Evolutionary conservation across 1,284 basidiomycete species (phyloP).

Genomic region (Leccinum fuscescens): DNA sequence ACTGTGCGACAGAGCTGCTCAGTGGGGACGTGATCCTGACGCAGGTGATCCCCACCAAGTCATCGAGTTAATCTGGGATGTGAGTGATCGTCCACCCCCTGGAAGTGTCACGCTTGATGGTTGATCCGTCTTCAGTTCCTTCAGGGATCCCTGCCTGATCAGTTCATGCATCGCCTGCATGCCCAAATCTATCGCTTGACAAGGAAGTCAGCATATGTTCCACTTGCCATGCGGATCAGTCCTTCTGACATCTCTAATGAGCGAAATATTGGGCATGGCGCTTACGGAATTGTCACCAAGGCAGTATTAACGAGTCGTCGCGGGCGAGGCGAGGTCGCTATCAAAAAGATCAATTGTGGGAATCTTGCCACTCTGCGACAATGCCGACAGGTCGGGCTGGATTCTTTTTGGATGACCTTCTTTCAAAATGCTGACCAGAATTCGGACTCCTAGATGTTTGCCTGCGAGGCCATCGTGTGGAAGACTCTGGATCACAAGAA

Average conservation of each 20-base stretch:
- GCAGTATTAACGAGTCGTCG: conserved; percentile 5
- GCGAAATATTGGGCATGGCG: conserved; percentile 10
- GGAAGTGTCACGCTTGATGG: neutral
- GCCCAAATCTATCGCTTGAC: conserved; percentile 29
- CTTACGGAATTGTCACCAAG: conserved; percentile 4
- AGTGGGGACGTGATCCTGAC: neutral
- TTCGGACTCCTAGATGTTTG: conserved; percentile 20
- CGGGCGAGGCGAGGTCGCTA: conserved; percentile 5
- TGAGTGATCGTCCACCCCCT: conserved; percentile 4
- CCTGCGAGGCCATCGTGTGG: conserved; percentile 34
- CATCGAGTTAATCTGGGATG: conserved; percentile 29
- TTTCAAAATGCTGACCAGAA: conserved; percentile 3
- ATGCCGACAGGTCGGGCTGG: conserved; percentile 17
- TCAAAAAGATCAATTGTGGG: conserved; percentile 21
- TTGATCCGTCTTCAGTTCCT: conserved; percentile 17
- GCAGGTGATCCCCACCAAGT: conserved; percentile 15
- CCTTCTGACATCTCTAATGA: neutral
- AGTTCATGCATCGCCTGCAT: conserved; percentile 15
- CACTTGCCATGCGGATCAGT: conserved; percentile 17
- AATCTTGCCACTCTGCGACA: neutral
- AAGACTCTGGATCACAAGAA: conserved; percentile 26
- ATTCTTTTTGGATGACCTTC: neutral
- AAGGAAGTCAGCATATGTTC: conserved; percentile 30
- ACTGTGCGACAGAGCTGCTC: conserved; percentile 1
- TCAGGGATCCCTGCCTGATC: neutral